A percentile compares a stretch with the other conserved stretches of the same genome.
These are phyloP conservation scores for Pseudocercospora eumusae DNA, from an alignment of 2,329 filamentous ascomycete species.

Conservation along the genomic window DNA sequence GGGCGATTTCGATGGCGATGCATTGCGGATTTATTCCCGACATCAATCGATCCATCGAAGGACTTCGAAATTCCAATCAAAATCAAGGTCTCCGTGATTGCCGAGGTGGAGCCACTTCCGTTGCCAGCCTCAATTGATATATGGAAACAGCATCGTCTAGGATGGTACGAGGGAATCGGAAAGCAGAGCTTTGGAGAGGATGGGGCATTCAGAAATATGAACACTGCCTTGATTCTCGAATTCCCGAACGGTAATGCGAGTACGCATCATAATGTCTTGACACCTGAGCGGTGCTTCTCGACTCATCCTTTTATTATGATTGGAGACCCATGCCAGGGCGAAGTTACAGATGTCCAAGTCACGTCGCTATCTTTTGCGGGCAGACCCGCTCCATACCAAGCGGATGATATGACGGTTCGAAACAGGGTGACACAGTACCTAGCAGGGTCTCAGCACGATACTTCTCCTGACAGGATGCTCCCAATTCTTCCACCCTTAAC, in stretches of 20 bases:
- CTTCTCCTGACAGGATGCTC: neutral
- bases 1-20: neutral
- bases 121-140: neutral
- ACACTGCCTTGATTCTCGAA: neutral
- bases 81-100: neutral
- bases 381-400: neutral
- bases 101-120: neutral
- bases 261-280: neutral
- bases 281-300: neutral
- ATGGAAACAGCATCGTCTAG: neutral
- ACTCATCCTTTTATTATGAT: neutral
- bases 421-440: neutral
- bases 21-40: neutral
- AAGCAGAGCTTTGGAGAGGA: neutral
- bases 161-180: neutral
- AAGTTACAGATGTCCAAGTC: neutral
- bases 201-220: neutral
- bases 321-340: neutral
- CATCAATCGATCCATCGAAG: neutral
- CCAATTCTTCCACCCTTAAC: neutral
- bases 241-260: neutral
- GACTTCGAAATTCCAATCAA: slow-evolving; percentile 3
- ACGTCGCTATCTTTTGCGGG: neutral
- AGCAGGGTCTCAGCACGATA: neutral
- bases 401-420: neutral